Percentiles rank a stretch among this genome's conserved stretches.
These are phyloP conservation scores for Arctium minus DNA, from an alignment of 129 eudicot species.

Conservation along the genomic window DNA sequence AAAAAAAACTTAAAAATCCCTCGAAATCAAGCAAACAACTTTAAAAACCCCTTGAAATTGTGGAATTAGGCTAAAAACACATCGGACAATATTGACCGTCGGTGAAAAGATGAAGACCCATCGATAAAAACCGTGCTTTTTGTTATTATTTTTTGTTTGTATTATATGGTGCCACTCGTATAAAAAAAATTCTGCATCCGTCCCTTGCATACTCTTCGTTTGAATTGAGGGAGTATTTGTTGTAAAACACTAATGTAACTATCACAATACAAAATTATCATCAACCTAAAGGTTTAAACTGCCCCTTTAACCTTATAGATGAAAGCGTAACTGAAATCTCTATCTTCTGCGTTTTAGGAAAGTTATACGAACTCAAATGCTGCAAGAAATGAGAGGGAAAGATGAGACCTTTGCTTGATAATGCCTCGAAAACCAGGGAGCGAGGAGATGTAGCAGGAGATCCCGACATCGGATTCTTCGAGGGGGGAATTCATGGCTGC, in stretches of 20 bases:
- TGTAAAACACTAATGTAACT: neutral
- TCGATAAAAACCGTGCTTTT: no score
- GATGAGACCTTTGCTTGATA: slow-evolving; percentile 76
- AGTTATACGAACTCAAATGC: neutral
- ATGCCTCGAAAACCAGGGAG: slow-evolving; percentile 92
- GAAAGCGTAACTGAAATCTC: neutral
- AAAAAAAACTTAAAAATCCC: no score
- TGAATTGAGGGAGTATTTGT: neutral
- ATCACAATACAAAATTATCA: neutral
- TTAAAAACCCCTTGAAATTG: no score
- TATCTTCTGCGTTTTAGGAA: neutral
- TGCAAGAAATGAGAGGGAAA: neutral
- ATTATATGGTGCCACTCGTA: no score
- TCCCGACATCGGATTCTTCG: slow-evolving; percentile 85
- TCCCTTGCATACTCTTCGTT: neutral
- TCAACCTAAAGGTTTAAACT: neutral
- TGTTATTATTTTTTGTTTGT: no score
- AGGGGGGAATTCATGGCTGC: slow-evolving; percentile 33
- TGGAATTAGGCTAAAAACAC: no score
- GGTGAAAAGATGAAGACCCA: no score
- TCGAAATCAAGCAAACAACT: no score
- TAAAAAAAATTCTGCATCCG: no score
- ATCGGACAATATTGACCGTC: no score
- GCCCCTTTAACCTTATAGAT: neutral
- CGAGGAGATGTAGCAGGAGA: slow-evolving; percentile 72